phyloP scores from a whole-genome alignment of 352 stramenopile species.

The Phytophthora parvispora region DNA sequence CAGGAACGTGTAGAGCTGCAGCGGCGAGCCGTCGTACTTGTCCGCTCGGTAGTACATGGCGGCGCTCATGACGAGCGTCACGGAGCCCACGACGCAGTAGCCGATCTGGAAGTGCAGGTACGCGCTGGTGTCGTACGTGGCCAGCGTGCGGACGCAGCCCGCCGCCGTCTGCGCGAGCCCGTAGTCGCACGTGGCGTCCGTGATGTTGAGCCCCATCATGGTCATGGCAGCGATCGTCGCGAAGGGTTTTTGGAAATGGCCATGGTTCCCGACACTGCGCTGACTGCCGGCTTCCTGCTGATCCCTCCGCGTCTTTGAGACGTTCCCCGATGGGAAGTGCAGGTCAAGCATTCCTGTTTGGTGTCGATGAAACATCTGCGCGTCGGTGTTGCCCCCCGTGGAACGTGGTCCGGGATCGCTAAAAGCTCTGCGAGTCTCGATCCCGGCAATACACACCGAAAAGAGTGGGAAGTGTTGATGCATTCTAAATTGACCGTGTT shows the following conservation, averaged over 20 bases:
- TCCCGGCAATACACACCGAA: neutral
- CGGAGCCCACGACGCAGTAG: constrained; percentile 52
- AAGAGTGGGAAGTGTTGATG: neutral
- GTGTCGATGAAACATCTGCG: constrained; percentile 11
- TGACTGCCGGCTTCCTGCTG: constrained; percentile 13
- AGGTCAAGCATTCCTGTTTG: constrained; percentile 20
- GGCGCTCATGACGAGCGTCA: constrained; percentile 36
- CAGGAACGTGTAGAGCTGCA: constrained; percentile 66
- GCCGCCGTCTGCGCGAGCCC: constrained; percentile 50
- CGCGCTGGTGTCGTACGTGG: constrained; percentile 35
- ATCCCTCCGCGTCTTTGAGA: constrained; percentile 17
- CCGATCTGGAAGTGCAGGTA: constrained; percentile 53
- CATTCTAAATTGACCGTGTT: neutral
- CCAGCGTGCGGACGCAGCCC: constrained; percentile 54
- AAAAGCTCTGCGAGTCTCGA: neutral
- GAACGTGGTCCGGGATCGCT: neutral
- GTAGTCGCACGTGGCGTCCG: constrained; percentile 59
- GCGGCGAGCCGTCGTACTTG: constrained; percentile 43
- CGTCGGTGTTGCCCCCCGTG: constrained; percentile 2
- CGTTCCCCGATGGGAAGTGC: neutral
- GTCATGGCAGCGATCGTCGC: constrained; percentile 5
- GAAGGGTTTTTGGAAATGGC: constrained; percentile 19
- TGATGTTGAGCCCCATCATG: constrained; percentile 45
- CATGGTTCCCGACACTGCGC: neutral
- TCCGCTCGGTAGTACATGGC: constrained; percentile 59